Evolutionary conservation across 768 basidiomycete species (phyloP).

Genomic region (Leccinum aurantiacum): DNA sequence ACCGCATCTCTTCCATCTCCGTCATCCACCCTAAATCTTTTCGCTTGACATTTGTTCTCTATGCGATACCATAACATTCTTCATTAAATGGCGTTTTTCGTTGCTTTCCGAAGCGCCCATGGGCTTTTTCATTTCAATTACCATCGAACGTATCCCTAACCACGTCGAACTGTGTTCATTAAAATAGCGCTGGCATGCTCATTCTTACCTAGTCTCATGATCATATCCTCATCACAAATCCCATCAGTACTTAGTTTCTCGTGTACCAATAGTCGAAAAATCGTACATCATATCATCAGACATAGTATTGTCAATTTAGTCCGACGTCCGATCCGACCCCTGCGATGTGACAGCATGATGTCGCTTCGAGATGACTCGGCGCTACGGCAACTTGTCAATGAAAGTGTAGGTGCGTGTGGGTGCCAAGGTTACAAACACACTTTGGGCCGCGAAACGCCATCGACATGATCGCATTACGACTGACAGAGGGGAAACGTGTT

Average conservation of each 20-base stretch:
- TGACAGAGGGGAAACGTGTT: neutral
- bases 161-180: conserved; percentile 10
- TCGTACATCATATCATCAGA: neutral
- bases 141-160: neutral
- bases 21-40: neutral
- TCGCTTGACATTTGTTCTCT: neutral
- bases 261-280: neutral
- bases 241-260: neutral
- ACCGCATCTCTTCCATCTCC: conserved; percentile 5
- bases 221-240: neutral
- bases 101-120: conserved; percentile 1
- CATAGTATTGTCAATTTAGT: neutral
- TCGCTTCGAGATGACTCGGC: neutral
- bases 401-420: neutral
- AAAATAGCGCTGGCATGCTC: conserved; percentile 11
- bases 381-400: neutral
- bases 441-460: neutral
- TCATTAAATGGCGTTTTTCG: neutral
- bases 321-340: neutral
- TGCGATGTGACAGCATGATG: neutral
- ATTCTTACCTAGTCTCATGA: neutral
- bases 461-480: neutral
- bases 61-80: conserved; percentile 3
- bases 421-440: neutral
- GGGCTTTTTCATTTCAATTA: neutral